Conservation (phyloP, 2,329 filamentous ascomycete species). For the Diaporthe sp. region DNA sequence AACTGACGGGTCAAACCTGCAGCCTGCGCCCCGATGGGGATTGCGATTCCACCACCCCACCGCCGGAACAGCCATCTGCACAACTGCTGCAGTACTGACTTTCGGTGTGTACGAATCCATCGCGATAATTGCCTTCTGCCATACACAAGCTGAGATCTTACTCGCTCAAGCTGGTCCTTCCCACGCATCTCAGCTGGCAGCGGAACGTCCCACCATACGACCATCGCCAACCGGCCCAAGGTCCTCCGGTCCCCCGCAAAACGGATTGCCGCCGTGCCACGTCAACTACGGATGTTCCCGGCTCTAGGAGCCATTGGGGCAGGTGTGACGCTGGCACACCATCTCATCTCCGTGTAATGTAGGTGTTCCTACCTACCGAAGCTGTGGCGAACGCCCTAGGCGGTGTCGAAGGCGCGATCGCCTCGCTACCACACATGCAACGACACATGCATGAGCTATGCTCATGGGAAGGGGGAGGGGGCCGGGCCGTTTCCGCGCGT, state of each 20-base stretch:
- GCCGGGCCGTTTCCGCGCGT: not conserved
- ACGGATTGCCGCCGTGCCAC: conserved; percentile 6
- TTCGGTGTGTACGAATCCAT: not conserved
- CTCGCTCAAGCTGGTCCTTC: not conserved
- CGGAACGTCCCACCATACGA: not conserved
- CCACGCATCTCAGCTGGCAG: not conserved
- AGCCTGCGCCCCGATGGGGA: conserved; percentile 3
- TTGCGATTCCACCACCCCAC: not conserved
- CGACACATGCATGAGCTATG: not conserved
- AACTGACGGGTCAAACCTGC: conserved; percentile 15
- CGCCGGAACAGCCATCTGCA: not conserved
- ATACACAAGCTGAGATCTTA: not conserved
- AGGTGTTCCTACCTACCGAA: not conserved
- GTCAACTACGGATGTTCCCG: conserved; percentile 31
- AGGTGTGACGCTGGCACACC: conserved; percentile 15
- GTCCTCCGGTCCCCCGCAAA: conserved; percentile 4
- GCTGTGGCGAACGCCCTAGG: not conserved
- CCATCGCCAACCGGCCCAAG: not conserved
- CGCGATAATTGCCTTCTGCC: not conserved
- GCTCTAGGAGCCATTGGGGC: conserved; percentile 14
- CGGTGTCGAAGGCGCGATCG: conserved; percentile 18
- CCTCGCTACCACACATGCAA: not conserved
- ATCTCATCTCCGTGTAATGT: not conserved
- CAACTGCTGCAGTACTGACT: not conserved
- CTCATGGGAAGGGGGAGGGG: not conserved